Base-by-base conservation (phyloP, 352 stramenopile genomes). In the Globisporangium spiculum region DNA sequence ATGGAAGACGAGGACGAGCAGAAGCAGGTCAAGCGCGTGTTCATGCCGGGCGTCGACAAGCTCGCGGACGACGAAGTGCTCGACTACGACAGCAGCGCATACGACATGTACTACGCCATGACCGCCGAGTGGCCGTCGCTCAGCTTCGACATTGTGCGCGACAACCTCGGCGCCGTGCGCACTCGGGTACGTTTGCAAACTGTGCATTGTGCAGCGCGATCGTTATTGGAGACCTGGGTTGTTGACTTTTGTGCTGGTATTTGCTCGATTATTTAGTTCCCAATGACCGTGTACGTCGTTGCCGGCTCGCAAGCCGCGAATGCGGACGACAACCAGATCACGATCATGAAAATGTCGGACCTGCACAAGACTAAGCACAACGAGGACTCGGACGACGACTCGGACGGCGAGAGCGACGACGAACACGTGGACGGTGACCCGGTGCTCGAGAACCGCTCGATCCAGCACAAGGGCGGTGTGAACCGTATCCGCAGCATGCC, bases 31-130 rank as follows among this genome's bases (percentile, higher is more conserved):
- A 93, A 90, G 83, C 87, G 97, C 77, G 95, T 98, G 34, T 99
- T 98, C 85, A 93, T 98, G 86, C 95, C 97, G 12, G 91, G 90
- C 32, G 84, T 96, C 56, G 88, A 98, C 76, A 86, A 88, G 65
- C 75, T 99, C 32, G 75, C 83, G 56, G 91, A 98, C 57, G 95
- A 97, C 65, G 91, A 99, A 74, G 85, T 98, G 74, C 88, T 99
- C 46, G 98, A 99, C 81, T 99, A 99, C 85, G 98, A 99, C 78
- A 97, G 92, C 75, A 97, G 86, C 38, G 98, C 98, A 7, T 99
- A 99, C 85, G 97, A 98, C 77, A 99, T 99, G 97, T 98, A 99
- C 83, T 98, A 99, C 75, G 94, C 96, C 41, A 93, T 99, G 71
- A 97, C 89, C 5, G 92, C 96, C 52, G 97, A 99, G 79, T 99